phyloP scores from a whole-genome alignment of 192 early-diverging fungal genomes.

The Coemansia reversa region DNA sequence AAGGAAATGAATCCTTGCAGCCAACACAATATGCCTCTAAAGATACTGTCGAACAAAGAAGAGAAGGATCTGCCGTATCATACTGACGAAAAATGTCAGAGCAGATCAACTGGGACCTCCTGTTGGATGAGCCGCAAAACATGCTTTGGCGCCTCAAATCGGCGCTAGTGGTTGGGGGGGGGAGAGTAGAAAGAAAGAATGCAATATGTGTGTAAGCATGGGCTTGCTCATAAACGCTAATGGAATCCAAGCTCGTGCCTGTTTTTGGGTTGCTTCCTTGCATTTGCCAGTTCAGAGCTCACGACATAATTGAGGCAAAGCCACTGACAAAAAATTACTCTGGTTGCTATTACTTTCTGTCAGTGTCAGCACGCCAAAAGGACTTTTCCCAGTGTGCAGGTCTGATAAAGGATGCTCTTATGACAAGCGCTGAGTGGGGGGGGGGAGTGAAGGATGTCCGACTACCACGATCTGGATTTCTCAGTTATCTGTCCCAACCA shows the following conservation, averaged over 20 bases:
- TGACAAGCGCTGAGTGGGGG: neutral
- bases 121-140: neutral
- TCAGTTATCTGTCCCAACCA: neutral
- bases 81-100: neutral
- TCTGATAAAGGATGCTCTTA: neutral
- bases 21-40: neutral
- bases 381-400: too few relatives aligned
- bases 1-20: neutral
- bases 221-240: neutral
- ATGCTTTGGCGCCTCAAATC: neutral
- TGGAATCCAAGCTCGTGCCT: neutral
- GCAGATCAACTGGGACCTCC: neutral
- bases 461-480: neutral
- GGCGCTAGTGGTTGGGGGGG: neutral
- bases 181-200: neutral
- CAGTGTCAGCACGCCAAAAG: neutral
- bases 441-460: neutral
- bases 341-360: neutral
- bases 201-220: neutral
- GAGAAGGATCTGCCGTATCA: neutral
- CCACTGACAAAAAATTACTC: neutral
- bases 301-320: neutral
- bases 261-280: neutral
- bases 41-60: neutral
- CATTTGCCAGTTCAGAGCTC: neutral